Evolutionary conservation across 352 stramenopile species (phyloP).

Genomic region (Phytopythium oedochilum): DNA sequence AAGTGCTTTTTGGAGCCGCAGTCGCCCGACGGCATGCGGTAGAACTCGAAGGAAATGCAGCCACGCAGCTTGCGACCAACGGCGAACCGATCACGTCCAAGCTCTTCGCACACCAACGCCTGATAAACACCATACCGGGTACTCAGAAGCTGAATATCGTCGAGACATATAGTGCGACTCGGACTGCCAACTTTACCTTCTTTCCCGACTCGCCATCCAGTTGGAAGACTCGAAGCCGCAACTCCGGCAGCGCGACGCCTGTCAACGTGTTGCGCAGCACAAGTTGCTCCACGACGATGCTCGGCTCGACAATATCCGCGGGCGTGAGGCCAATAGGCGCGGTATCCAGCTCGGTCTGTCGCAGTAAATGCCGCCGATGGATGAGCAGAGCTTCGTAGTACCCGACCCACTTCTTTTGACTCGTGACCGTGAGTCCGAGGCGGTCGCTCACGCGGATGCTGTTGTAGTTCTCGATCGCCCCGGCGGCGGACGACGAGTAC

Average conservation of each 20-base stretch:
- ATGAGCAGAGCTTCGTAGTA: constrained; percentile 42
- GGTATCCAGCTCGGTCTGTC: not conserved
- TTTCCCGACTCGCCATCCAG: constrained; percentile 16
- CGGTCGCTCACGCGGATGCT: constrained; percentile 49
- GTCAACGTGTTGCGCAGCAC: constrained; percentile 39
- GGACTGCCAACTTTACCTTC: no score
- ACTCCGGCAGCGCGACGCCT: constrained; percentile 19
- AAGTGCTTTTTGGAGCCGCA: constrained; percentile 60
- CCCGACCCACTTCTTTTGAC: constrained; percentile 67
- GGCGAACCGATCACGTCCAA: constrained; percentile 43
- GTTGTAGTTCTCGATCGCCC: constrained; percentile 68
- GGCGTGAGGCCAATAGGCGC: not conserved
- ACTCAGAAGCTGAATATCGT: no score
- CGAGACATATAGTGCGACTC: no score
- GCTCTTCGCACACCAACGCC: constrained; percentile 39
- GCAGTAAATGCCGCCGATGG: constrained; percentile 5
- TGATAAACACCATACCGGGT: no score
- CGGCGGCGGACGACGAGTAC: constrained; percentile 30
- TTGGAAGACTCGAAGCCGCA: constrained; percentile 48
- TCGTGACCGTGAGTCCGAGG: constrained; percentile 56
- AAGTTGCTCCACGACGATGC: constrained; percentile 28
- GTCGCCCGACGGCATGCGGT: constrained; percentile 22
- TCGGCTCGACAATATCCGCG: constrained; percentile 15
- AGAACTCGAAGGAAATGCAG: constrained; percentile 61
- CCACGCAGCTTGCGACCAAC: constrained; percentile 38